These are phyloP conservation scores for Ceratocystis albifundus DNA, from an alignment of 2,329 filamentous ascomycete species.

Conservation along the genomic window DNA sequence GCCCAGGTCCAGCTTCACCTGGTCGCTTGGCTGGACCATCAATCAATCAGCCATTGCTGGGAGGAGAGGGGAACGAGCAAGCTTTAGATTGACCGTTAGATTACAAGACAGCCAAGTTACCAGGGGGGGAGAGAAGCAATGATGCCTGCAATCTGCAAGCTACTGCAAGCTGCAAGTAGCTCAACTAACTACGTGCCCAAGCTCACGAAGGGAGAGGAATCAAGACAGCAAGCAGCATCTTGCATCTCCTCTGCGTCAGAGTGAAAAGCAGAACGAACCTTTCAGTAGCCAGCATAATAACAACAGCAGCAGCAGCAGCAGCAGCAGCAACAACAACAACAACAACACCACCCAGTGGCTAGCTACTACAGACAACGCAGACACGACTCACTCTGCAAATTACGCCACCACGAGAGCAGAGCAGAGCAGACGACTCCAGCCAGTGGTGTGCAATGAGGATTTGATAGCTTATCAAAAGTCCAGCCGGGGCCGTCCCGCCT, in stretches of 20 bases:
- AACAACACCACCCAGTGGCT: background rate
- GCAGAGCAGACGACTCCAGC: too few relatives aligned
- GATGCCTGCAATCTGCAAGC: background rate
- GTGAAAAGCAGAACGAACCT: background rate
- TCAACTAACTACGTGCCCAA: background rate
- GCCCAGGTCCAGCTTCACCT: background rate
- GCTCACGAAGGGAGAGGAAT: background rate
- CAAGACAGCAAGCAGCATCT: background rate
- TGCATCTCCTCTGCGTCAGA: background rate
- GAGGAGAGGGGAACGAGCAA: slow-evolving; percentile 1
- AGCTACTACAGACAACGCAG: too few relatives aligned
- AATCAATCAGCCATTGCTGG: background rate
- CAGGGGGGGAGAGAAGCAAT: background rate
- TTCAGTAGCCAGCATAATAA: background rate
- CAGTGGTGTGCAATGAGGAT: slow-evolving; percentile 11
- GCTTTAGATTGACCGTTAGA: slow-evolving; percentile 9
- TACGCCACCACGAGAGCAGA: background rate
- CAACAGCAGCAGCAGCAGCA: background rate
- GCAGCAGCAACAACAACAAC: too few relatives aligned
- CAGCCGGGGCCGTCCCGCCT: background rate
- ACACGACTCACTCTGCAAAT: slow-evolving; percentile 6
- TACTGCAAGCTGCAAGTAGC: background rate
- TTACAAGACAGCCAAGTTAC: slow-evolving; percentile 1
- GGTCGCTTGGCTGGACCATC: background rate
- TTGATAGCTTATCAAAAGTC: slow-evolving; percentile 5